These are phyloP conservation scores for Globisporangium viniferum DNA, from an alignment of 352 stramenopile genomes.

Conservation along the genomic window DNA sequence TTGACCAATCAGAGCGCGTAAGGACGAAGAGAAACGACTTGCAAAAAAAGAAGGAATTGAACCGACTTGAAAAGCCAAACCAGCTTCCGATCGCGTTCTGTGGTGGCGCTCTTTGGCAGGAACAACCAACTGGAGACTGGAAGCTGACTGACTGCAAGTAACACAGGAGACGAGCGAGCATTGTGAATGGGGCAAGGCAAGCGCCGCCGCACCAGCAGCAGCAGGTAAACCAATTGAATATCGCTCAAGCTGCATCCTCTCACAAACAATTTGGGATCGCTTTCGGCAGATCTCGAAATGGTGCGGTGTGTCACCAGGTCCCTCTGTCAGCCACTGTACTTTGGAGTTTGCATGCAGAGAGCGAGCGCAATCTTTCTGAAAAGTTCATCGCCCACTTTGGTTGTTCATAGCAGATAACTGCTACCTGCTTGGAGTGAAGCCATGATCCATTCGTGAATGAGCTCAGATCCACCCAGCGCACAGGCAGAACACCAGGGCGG, in stretches of 20 bases:
- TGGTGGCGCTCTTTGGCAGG: not conserved
- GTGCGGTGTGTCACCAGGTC: not conserved
- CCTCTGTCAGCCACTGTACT: not conserved
- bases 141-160: not conserved
- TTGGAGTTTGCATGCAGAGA: not conserved
- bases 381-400: not conserved
- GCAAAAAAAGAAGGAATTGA: constrained; percentile 8
- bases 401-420: not conserved
- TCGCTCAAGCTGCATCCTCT: not conserved
- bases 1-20: not conserved
- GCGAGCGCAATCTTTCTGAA: not conserved
- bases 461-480: constrained; percentile 6
- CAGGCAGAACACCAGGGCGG: not conserved
- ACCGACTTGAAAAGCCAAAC: constrained; percentile 7
- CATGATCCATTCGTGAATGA: not conserved
- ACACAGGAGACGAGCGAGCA: not conserved
- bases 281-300: not conserved
- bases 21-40: constrained; percentile 1
- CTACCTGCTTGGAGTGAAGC: not conserved
- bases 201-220: not conserved
- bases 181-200: too few species aligned
- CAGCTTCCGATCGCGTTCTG: not conserved
- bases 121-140: not conserved
- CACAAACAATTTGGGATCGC: not conserved
- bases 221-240: not conserved